Evolutionary conservation across 345 rosid species (phyloP).

Genomic region (Abelmoschus esculentus): DNA sequence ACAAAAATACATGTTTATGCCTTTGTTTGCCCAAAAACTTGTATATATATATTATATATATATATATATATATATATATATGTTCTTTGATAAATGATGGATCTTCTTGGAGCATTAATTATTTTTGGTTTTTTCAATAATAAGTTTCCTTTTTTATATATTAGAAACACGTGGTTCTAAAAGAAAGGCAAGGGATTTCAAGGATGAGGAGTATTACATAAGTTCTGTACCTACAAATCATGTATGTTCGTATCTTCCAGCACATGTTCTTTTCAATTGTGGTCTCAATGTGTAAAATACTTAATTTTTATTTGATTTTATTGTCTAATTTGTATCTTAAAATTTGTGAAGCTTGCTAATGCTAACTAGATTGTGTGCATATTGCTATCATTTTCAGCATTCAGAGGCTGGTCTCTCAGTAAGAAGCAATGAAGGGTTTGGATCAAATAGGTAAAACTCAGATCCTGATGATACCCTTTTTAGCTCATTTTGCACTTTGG

Average conservation of each 20-base stretch:
- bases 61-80: too few species aligned
- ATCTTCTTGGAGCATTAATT: slow-evolving; percentile 2
- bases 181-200: slow-evolving; percentile 71
- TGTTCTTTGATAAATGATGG: not conserved
- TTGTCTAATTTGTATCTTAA: not conserved
- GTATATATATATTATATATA: too few species aligned
- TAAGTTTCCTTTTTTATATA: not conserved
- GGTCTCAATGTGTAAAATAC: slow-evolving; percentile 2
- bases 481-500: not conserved
- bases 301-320: not conserved
- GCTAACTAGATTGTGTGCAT: slow-evolving; percentile 17
- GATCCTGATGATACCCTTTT: not conserved
- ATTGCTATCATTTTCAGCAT: slow-evolving; percentile 41
- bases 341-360: not conserved
- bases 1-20: not conserved
- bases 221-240: slow-evolving; percentile 82
- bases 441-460: slow-evolving; percentile 63
- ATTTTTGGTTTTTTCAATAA: not conserved
- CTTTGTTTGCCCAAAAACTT: not conserved
- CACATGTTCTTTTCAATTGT: not conserved
- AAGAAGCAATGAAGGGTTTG: slow-evolving; percentile 66
- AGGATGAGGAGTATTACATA: slow-evolving; percentile 78
- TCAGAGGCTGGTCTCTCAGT: slow-evolving; percentile 77
- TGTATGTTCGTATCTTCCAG: slow-evolving; percentile 32
- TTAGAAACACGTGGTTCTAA: slow-evolving; percentile 43